Evolutionary conservation across 106 monocot species (phyloP).

Genomic region (Agapanthus africanus): DNA sequence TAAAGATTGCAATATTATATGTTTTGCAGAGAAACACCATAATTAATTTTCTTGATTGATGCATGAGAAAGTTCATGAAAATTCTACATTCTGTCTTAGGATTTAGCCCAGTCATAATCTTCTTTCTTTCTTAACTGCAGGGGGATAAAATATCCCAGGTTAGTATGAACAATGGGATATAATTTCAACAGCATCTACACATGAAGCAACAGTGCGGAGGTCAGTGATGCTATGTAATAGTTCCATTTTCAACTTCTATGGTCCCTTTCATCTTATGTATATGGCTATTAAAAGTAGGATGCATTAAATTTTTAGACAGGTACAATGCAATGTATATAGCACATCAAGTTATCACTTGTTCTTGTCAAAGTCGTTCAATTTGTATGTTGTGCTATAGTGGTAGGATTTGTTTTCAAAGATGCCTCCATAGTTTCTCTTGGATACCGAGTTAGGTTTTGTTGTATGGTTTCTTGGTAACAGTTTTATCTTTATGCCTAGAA

Average conservation of each 20-base stretch:
- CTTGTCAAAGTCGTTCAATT: background rate
- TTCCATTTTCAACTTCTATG: background rate
- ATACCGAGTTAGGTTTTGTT: background rate
- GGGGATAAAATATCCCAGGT: too few relatives aligned
- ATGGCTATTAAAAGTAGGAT: too few relatives aligned
- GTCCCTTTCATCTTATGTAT: conserved; percentile 1
- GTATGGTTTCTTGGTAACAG: background rate
- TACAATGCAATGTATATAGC: background rate
- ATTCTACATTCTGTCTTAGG: background rate
- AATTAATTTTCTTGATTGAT: background rate
- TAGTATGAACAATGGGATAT: too few relatives aligned
- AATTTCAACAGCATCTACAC: background rate
- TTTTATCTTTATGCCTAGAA: background rate
- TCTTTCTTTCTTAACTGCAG: background rate
- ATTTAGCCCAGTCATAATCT: background rate
- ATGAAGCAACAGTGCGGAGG: background rate
- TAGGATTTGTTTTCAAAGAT: background rate
- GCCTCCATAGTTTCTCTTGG: too few relatives aligned
- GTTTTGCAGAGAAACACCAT: background rate
- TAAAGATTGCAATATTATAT: background rate
- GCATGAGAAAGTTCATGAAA: background rate
- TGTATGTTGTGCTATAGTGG: background rate
- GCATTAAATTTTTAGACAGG: background rate
- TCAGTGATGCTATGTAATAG: background rate
- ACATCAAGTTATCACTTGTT: background rate